Evolutionary conservation across 169 alveolate genomes (phyloP).

Genomic region (Besnoitia besnoiti): DNA sequence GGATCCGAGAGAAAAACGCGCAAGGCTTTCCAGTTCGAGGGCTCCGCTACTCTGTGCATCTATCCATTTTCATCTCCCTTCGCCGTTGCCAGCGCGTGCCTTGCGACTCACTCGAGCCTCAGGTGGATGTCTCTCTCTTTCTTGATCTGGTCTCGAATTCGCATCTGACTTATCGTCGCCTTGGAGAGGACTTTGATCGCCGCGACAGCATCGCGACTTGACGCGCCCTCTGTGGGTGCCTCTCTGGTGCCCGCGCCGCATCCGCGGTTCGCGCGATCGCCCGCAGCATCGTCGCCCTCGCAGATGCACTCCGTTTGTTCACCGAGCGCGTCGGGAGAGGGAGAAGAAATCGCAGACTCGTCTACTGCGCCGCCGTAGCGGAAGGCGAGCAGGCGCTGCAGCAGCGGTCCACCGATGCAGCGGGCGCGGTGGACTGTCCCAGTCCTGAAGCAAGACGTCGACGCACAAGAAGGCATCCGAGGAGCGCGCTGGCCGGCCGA

Average conservation of each 20-base stretch:
- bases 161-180: neutral
- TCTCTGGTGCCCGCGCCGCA: neutral
- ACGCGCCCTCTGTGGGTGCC: neutral
- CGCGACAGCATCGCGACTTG: neutral
- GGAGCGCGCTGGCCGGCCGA: neutral
- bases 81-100: neutral
- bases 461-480: neutral
- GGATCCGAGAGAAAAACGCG: no score
- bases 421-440: constrained; percentile 39
- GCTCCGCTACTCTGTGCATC: no score
- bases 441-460: no score
- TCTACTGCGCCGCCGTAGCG: neutral
- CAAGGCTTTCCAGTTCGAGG: no score
- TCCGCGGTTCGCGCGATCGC: neutral
- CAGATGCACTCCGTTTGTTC: neutral
- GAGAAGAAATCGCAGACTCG: neutral
- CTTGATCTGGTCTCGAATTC: constrained; percentile 31
- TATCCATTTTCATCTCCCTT: neutral
- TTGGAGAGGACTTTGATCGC: constrained; percentile 26
- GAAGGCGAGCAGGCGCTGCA: neutral
- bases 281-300: neutral
- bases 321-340: no score
- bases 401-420: constrained; percentile 46
- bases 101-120: neutral
- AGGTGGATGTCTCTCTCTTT: constrained; percentile 31